Evolutionary conservation across 164 flowering plant genomes (phyloP).

Genomic region (Umbilicus rupestris): DNA sequence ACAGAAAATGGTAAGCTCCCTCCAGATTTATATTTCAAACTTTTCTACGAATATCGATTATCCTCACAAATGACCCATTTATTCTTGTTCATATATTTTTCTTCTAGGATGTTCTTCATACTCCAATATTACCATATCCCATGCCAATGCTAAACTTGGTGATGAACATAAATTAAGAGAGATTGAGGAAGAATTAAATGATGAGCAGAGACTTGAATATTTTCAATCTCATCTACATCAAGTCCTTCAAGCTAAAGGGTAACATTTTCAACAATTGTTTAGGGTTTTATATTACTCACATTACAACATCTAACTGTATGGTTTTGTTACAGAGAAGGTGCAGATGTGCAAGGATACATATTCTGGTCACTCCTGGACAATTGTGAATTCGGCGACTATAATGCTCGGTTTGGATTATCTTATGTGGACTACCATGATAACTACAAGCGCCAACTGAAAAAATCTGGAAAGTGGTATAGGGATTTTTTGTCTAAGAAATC

Average conservation of each 20-base stretch:
- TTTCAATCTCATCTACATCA: slow-evolving; percentile 11
- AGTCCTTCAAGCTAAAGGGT: slow-evolving; percentile 6
- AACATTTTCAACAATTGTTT: background rate
- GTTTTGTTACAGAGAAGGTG: slow-evolving; percentile 16
- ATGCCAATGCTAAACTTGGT: background rate
- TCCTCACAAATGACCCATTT: background rate
- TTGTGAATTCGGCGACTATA: slow-evolving; percentile 16
- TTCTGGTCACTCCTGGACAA: slow-evolving; percentile 19
- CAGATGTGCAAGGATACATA: slow-evolving; percentile 21
- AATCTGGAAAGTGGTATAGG: slow-evolving; percentile 19
- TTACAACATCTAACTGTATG: background rate
- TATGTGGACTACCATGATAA: slow-evolving; percentile 19
- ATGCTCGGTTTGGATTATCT: slow-evolving; percentile 19
- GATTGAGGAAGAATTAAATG: slow-evolving; percentile 8
- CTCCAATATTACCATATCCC: slow-evolving; percentile 4
- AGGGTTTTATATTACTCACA: background rate
- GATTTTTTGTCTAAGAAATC: slow-evolving; percentile 2
- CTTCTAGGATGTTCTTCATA: slow-evolving; percentile 9
- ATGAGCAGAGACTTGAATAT: slow-evolving; percentile 14
- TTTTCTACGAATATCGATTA: too few relatives aligned
- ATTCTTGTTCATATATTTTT: background rate
- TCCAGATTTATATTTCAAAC: background rate
- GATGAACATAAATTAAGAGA: background rate
- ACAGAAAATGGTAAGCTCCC: slow-evolving; percentile 24
- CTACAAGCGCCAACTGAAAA: slow-evolving; percentile 16